Base-by-base conservation (phyloP, 169 alveolate species). In the Plasmodium chabaudi region DNA sequence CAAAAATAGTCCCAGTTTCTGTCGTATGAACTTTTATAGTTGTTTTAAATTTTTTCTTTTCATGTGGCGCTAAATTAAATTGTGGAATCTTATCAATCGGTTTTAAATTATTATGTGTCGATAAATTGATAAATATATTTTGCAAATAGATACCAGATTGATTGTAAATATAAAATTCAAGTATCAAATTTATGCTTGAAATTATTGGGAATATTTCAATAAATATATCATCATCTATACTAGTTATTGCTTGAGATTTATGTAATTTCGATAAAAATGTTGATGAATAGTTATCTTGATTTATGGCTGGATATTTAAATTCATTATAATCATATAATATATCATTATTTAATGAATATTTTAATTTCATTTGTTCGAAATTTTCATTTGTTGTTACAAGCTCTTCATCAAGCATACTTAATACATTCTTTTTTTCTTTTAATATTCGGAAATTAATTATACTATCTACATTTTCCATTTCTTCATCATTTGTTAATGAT, bases 191-290 rank as follows among this genome's bases (percentile, higher is more conserved):
- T 68, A 95, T 96, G 39, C 95, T 95, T 55, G 96, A 97, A 49
- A 97, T 96, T 61, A 94, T 95, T 17, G 97, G 93, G 49, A 91
- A 92, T 19, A 98, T 97, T 93, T 98, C 99, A 2, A 97, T 97
- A 93, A 96, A 98, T 13, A 98, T 92, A 9, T 98, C 98, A 92
- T 98, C 99, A 65, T 95, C 95, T 27, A 94, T 94, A 0, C 98
- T 98, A 5, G 99, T 95, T 55, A 96, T 60, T 9, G n/a, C 61
- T 53, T 87, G 89, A 0, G 92, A 59, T 9, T 72, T 73, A 21
- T 72, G 87, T 87, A 68, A 57, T 34, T 88, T 75, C 0, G 87
- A 47, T 27, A 73, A 63, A 64, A 87, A 73, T 39, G 53, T 39
- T n/a, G 88, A 74, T 0, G 88, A 87, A n/a, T 57, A 68, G 21